phyloP scores from a whole-genome alignment of 257 asterid genomes.

The Catharanthus roseus region DNA sequence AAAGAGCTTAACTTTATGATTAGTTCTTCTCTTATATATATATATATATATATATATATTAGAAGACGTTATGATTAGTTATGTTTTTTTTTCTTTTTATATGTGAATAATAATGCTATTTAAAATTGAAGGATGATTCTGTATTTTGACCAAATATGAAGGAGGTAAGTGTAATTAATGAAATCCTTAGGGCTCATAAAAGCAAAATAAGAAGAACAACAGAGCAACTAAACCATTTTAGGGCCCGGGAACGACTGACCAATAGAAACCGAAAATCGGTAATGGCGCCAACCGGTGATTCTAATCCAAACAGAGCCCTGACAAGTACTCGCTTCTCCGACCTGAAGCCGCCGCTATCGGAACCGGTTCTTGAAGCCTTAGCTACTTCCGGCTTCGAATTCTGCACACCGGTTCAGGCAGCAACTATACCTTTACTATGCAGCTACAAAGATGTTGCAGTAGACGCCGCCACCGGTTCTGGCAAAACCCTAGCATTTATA shows the following conservation, averaged over 20 bases:
- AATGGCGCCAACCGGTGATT: constrained; percentile 24
- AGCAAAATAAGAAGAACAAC: too few species aligned
- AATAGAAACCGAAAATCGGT: neutral
- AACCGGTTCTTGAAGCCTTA: constrained; percentile 60
- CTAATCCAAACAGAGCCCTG: constrained; percentile 63
- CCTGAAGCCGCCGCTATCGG: constrained; percentile 67
- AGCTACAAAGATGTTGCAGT: constrained; percentile 78
- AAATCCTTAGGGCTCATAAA: neutral
- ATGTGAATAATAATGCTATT: too few species aligned
- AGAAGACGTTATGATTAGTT: too few species aligned
- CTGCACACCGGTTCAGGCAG: constrained; percentile 95
- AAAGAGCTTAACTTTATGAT: too few species aligned
- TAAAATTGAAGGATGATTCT: neutral
- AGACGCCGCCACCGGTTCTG: constrained; percentile 98
- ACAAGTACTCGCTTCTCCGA: constrained; percentile 76
- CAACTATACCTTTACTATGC: constrained; percentile 85
- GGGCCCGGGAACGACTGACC: neutral
- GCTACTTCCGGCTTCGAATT: constrained; percentile 55
- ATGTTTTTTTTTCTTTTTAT: too few species aligned
- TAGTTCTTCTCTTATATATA: too few species aligned
- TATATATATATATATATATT: too few species aligned
- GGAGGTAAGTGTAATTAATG: neutral
- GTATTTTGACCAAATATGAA: neutral
- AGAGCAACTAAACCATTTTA: neutral
- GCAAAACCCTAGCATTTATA: constrained; percentile 82